phyloP scores from a whole-genome alignment of 192 early-diverging fungal species.

The Umbelopsis ramanniana region DNA sequence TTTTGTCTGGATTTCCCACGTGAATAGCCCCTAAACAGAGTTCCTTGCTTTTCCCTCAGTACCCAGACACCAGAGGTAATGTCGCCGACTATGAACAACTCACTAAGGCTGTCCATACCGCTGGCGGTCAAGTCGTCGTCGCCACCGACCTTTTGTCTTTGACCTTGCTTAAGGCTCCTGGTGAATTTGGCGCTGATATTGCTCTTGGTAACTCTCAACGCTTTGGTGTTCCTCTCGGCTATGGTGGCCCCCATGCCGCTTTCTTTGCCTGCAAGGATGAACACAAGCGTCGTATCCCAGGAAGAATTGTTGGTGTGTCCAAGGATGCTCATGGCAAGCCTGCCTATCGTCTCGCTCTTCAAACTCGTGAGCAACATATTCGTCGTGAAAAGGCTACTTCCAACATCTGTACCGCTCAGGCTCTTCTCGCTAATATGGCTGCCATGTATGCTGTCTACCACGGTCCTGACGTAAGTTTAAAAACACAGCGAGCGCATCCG shows the following conservation, averaged over 20 bases:
- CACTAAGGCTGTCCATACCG: constrained; percentile 75
- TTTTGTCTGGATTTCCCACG: not conserved
- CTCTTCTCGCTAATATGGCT: constrained; percentile 98
- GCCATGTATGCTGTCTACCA: constrained; percentile 99
- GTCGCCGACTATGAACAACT: constrained; percentile 85
- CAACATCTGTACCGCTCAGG: constrained; percentile 99
- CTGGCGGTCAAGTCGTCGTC: constrained; percentile 86
- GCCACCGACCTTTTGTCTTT: constrained; percentile 95
- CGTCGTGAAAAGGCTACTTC: constrained; percentile 97
- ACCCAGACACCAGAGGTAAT: constrained; percentile 89
- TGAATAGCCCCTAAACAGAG: constrained; percentile 16
- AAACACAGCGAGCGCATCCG: not conserved
- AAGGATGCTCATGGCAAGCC: constrained; percentile 86
- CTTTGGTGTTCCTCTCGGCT: constrained; percentile 98
- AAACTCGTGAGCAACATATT: constrained; percentile 99
- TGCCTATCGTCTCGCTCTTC: constrained; percentile 94
- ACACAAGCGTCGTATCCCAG: constrained; percentile 95
- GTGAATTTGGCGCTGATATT: constrained; percentile 97
- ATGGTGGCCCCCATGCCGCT: constrained; percentile 98
- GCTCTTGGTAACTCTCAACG: constrained; percentile 97
- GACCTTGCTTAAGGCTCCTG: constrained; percentile 89
- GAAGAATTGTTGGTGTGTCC: constrained; percentile 94
- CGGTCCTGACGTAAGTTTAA: constrained; percentile 83
- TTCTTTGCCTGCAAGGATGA: constrained; percentile 95
- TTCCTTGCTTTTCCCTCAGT: constrained; percentile 68